phyloP scores from a whole-genome alignment of 1,284 basidiomycete species.

The Irpex sp. region DNA sequence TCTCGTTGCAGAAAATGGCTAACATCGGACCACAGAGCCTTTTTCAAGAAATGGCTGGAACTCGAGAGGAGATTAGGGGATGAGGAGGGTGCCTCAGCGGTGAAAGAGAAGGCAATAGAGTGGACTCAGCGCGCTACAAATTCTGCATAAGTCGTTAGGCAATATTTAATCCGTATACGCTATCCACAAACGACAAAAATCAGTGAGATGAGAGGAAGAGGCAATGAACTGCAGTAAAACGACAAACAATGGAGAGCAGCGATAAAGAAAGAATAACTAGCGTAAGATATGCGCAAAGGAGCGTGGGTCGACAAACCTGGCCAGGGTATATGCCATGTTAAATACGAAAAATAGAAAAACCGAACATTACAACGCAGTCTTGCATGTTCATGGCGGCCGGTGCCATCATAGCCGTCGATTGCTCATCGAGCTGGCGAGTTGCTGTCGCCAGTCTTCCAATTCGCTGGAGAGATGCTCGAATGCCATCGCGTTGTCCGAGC shows the following conservation, averaged over 20 bases:
- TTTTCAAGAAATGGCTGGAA: constrained; percentile 98
- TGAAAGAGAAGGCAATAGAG: constrained; percentile 86
- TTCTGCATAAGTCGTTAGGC: constrained; percentile 13
- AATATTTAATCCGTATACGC: constrained; percentile 17
- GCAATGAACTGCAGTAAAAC: constrained; percentile 14
- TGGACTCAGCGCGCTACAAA: constrained; percentile 68
- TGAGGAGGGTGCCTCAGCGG: constrained; percentile 74
- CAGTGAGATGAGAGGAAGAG: constrained; percentile 10
- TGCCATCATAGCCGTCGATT: constrained; percentile 62
- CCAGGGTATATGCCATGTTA: constrained; percentile 31
- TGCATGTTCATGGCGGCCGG: background rate
- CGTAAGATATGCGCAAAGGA: constrained; percentile 45
- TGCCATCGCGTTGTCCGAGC: constrained; percentile 74
- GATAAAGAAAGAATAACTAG: constrained; percentile 29
- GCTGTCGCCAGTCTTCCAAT: constrained; percentile 79
- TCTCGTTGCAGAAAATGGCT: constrained; percentile 5
- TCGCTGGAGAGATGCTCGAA: constrained; percentile 76
- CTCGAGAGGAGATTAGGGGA: constrained; percentile 88
- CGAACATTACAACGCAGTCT: background rate
- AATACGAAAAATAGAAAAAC: constrained; percentile 20
- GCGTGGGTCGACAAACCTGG: constrained; percentile 29
- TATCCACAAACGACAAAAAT: constrained; percentile 14
- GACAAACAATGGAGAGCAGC: constrained; percentile 22
- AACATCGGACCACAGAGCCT: constrained; percentile 46
- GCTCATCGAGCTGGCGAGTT: constrained; percentile 72